Evolutionary conservation across 768 basidiomycete species (phyloP), one percentile per base, ranked within the genome.

Genomic region (Auriculariales sp.): DNA sequence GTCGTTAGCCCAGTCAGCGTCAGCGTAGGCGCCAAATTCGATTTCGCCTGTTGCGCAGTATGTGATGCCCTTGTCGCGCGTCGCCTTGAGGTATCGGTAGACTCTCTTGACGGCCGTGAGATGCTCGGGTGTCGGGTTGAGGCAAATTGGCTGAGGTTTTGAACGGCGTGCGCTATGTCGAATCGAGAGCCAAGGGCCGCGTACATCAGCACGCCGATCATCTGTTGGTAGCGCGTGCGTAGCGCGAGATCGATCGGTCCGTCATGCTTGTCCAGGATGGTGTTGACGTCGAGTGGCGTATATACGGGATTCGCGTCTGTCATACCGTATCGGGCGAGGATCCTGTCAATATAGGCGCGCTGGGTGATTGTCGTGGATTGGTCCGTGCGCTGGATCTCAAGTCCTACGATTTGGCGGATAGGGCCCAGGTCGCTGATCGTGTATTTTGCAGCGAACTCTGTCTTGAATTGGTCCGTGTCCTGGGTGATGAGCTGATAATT

Each of bases 361-460:
- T 57, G 56, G 1, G 33, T 49, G 7, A 57, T 6, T 1, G 30
- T 32, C n/a, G 54, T 29, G 2, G 46, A 42, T 14, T 30, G 10
- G 2, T 55, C 56, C 12, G 48, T 32, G n/a, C 36, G 27, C 5
- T n/a, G 45, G 34, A 71, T 61, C 5, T 56, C 59, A 19, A 74
- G 68, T 1, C 71, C 69, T 1, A 75, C 48, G 28, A 57, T 52
- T 35, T 59, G 65, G 2, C 56, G 52, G 0, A 61, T 51, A 5
- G 63, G 57, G 0, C 66, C 67, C n/a, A n/a, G n/a, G n/a, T n/a
- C n/a, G n/a, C n/a, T n/a, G n/a, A n/a, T n/a, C n/a, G n/a, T n/a
- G n/a, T n/a, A n/a, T n/a, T n/a, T n/a, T 0, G 14, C 4, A 14
- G 50, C 10, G 14, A 59, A 42, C 44, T 55, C 52, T 29, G 11